Evolutionary conservation across 2,329 filamentous ascomycete genomes (phyloP), one percentile per base, ranked within the genome.

Genomic region (Cladobotryum mycophilum): DNA sequence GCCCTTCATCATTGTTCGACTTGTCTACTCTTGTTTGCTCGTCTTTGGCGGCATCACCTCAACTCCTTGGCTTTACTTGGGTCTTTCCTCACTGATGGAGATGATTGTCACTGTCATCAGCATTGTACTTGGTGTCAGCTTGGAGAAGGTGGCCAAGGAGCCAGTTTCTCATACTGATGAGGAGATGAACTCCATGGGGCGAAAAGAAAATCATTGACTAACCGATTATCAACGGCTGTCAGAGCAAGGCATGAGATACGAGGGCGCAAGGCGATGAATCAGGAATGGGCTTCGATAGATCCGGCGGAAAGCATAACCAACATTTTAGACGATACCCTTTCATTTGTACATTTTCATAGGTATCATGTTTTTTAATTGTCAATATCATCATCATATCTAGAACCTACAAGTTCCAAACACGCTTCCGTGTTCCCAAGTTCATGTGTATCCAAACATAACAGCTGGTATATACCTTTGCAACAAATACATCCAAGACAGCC

Each of bases 1-100:
- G 8, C 67, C 67, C 3, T 67, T 68, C 47, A 61, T 67, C 40
- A 42, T 64, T 7, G 64, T 67, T 15, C 63, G 66, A 30, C 57
- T 68, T 15, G 52, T 53, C 11, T 69, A 68, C 52, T 59, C 63
- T 15, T 63, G 56, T 41, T 15, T 60, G 34, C 49, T 64, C 42
- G 60, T 68, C 30, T 59, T 67, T 40, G 63, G 57, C 3, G 55
- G 55, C 45, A 53, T 60, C n/a, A 55, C 50, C 30, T 54, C 61
- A 30, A 59, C 55, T 1, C 58, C 60, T 30, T 68, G 64, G 64
- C 35, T 64, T 34, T 67, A 63, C 34, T 58, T 69, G 7, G 64
- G 59, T 33, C 57, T 64, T 41, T 58, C 61, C 34, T 58, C 68
- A 20, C 58, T 68, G 44, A 63, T 64, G 62, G 67, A 69, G 56